Base-by-base conservation (phyloP, 1,139 yeast species). In the Lodderomyces beijingensis region DNA sequence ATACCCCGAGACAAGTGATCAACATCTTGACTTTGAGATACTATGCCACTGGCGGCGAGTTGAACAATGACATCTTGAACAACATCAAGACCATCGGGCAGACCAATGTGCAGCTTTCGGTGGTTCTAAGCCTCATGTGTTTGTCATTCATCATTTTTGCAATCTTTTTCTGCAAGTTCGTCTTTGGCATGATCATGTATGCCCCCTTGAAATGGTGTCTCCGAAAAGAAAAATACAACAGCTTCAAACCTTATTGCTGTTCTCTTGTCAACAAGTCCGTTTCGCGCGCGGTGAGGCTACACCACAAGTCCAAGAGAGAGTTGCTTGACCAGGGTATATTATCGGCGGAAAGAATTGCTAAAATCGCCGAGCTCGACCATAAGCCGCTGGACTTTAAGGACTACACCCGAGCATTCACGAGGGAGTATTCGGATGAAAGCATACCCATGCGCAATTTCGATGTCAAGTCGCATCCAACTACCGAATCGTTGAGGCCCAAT, bases 1-100 rank as follows among this genome's bases (percentile, higher is more conserved):
- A 87, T 46, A 72, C 89, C 4, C 96, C 96, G n/a, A 73, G 96
- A 55, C 96, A 87, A 57, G 81, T 82, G 3, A 74, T 87, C 45
- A 87, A 87, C 51, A 83, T 88, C 17, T 60, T 84, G 43, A 85
- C 96, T 0, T 57, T 83, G 23, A 67, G 80, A 49, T 64, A 59
- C 38, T 69, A 71, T 37, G 77, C 78, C 7, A 69, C 83, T 4
- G 63, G 57, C 30, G 66, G 63, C 7, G 70, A 68, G 27, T 40
- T 57, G 6, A 58, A 67, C 30, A 61, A 60, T 40, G 66, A 61
- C 39, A 72, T 83, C 35, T 57, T 72, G 36, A 53, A 54, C 5
- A 78, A 84, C 26, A 73, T 87, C 28, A 61, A 65, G 41, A 43
- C 55, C 3, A 75, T 86, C 23, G 91, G 93, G 12, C 55, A 63